Percentiles rank a stretch among this genome's conserved stretches.
Conservation (phyloP, 1,284 basidiomycete genomes). For the Hypsizygus ulmarius region DNA sequence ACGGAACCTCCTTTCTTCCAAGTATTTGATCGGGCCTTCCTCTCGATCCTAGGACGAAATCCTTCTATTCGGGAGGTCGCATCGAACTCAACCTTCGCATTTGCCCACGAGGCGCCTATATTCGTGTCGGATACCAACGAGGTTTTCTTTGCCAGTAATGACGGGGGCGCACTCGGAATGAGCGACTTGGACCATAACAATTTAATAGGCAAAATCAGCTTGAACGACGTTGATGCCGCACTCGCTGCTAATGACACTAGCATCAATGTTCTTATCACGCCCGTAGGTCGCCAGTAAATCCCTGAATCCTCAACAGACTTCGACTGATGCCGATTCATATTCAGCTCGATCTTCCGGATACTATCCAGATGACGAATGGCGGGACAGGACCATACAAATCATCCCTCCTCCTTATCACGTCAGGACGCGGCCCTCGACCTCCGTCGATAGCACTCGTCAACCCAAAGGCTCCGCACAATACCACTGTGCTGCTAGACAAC, state of each 20-base stretch:
- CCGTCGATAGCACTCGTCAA: conserved; percentile 67
- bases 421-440: conserved; percentile 63
- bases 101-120: conserved; percentile 75
- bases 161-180: conserved; percentile 40
- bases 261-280: conserved; percentile 55
- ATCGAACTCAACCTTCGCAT: conserved; percentile 55
- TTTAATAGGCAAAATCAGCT: conserved; percentile 42
- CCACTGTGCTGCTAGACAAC: conserved; percentile 64
- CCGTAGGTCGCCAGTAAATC: conserved; percentile 35
- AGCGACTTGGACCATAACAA: conserved; percentile 46
- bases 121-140: conserved; percentile 59
- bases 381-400: conserved; percentile 67
- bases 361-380: conserved; percentile 70
- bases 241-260: conserved; percentile 32
- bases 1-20: conserved; percentile 63
- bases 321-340: neutral
- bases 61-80: conserved; percentile 61
- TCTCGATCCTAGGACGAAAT: conserved; percentile 53
- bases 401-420: conserved; percentile 62
- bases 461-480: conserved; percentile 57
- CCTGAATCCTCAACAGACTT: neutral
- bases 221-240: conserved; percentile 43
- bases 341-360: conserved; percentile 49
- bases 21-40: conserved; percentile 61
- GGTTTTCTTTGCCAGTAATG: conserved; percentile 51